Base-by-base conservation (phyloP, 352 stramenopile species). In the Peronosclerospora sorghi region DNA sequence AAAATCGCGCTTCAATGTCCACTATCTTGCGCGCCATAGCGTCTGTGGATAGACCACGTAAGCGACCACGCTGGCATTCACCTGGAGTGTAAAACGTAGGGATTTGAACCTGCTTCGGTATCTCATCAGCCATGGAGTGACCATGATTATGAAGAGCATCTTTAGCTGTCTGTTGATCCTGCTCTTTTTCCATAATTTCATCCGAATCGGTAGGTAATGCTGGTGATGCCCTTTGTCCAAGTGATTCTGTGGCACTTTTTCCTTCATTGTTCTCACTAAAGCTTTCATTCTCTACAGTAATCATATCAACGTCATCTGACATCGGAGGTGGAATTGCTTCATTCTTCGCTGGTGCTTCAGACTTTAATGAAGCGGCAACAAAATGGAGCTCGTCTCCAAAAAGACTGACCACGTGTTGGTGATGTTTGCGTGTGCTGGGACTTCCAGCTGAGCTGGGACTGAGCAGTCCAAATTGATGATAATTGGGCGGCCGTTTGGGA, bases 1-100 rank as follows among this genome's bases (percentile, higher is more conserved):
- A 56, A 36, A 92, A 92, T 5, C 76, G 74, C 15, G 72, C 59
- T 30, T 89, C 79, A 46, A 92, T 89, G 40, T 89, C 79, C 21
- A 46, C 65, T 32, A 43, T 66, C 43, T 85, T 88, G 32, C 68
- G 68, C 0, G 59, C 52, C 39, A 88, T 79, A 2, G 70, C 56
- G 35, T 86, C 75, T 4, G 61, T 80, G 17, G 75, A 84, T 14
- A 88, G 44, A 0, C 70, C 71, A 32, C 75, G 68, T 39, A 79
- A 45, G 4, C 75, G 63, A 1, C 73, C 75, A 6, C 75, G 70
- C 32, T 73, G 73, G 6, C 52, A 41, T 50, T 88, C 75, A 1
- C 76, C 75, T 9, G 75, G 75, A 12, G 61, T 63, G 56, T 86
- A 91, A 45, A 91, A 85, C 18, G 47, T 71, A 0, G 78, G 78